Evolutionary conservation across 192 early-diverging fungal species (phyloP), one percentile per base, ranked within the genome.

Genomic region (Pecoramyces ruminantium): DNA sequence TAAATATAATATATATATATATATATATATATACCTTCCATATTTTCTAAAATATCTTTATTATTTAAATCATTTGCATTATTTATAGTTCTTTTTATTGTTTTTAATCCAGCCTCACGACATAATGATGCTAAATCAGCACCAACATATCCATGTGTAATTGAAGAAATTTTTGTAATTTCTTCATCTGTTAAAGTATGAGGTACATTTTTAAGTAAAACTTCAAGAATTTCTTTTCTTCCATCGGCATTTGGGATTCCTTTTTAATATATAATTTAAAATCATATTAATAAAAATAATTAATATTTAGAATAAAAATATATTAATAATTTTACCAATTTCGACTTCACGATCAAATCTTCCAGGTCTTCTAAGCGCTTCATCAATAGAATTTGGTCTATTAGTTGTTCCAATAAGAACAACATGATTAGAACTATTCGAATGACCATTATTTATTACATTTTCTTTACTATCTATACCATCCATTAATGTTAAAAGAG

Each of bases 261-360:
- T 90, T 39, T 18, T 78, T 30, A 8, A n/a, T 28, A 39, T 15
- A 79, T 28, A 28, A 16, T 78, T 28, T 79, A 42, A 14, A n/a
- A n/a, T n/a, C n/a, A n/a, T n/a, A n/a, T n/a, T n/a, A n/a, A n/a
- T n/a, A n/a, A n/a, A n/a, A n/a, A n/a, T 34, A 34, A 34, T 34
- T 34, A 34, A 34, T 34, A 34, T 8, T 34, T 34, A 34, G 11
- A 34, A 8, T 34, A 34, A 8, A 34, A 34, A 34, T n/a, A 34
- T 34, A 8, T 34, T 34, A 34, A 8, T 8, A 8, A 34, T 39
- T 39, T 30, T 81, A 88, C 94, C 93, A 79, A 98, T 96, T 81
- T 97, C 96, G n/a, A 99, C 86, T 83, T 99, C 97, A 2, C 94
- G 88, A 84, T 99, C 97, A 83, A 99, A 96, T 77, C 97, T 86